Base-by-base conservation (phyloP, 2,329 filamentous ascomycete genomes). In the Colletotrichum lindemuthianum region DNA sequence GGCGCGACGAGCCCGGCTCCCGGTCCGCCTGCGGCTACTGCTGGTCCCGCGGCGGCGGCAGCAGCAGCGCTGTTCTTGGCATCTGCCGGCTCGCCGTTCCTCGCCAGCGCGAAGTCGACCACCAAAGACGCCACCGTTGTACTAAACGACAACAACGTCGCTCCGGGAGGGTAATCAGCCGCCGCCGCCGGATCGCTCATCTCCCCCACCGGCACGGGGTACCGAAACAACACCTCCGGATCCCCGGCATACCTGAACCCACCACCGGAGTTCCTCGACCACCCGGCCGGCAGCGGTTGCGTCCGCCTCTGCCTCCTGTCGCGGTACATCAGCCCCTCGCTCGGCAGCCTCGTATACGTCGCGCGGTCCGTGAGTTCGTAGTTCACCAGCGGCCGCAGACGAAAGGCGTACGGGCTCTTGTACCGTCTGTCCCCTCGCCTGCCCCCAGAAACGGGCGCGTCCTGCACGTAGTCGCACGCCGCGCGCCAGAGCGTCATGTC, bases 401-500 rank as follows among this genome's bases (percentile, higher is more conserved):
- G 73, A 68, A 81, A 81, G 13, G 73, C 70, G 37, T 78, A 76
- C 2, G 75, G 68, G 6, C 76, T 70, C 40, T 75, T 75, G 60
- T 78, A 76, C 13, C 80, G 71, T 55, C 78, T 76, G 3, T 70
- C 66, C 53, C 72, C 70, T 2, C 74, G 74, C 13, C 73, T 72
- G 50, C 74, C 77, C 5, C 68, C 69, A 1, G 72, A 66, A 9
- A 70, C 72, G 13, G 70, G 72, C 7, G 76, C 72, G 34, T 78
- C 75, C 65, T 80, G 77, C 9, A 82, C 74, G 56, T 81, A 81
- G 67, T 82, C 79, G 8, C 77, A 77, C 2, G 78, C 76, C 1
- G 79, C 78, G 51, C 75, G 75, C 80, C 80, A 82, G 10, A 82
- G 70, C 6, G 71, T 72, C 60, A 81, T 66, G 57, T 82, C 80